Evolutionary conservation across 2,329 filamentous ascomycete genomes (phyloP).

Genomic region (Gaeumannomyces tritici): DNA sequence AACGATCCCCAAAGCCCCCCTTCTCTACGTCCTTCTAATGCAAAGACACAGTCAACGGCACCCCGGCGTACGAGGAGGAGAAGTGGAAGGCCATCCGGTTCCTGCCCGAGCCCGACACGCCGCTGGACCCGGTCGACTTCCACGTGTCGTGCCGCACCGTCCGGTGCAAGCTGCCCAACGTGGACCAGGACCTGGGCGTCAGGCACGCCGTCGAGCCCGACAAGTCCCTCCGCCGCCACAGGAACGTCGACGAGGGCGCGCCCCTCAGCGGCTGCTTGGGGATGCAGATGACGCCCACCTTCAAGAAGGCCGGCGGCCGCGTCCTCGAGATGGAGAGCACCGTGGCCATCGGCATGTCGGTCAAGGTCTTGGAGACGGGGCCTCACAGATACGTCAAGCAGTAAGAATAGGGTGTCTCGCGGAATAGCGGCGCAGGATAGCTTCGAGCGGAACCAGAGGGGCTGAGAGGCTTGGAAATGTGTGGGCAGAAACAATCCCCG

Average conservation of each 20-base stretch:
- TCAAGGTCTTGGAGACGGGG: conserved; percentile 38
- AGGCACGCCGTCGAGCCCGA: conserved; percentile 48
- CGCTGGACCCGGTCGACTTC: conserved; percentile 32
- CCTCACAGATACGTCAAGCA: conserved; percentile 29
- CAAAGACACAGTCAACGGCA: conserved; percentile 43
- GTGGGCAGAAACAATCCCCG: not conserved
- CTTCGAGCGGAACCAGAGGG: not conserved
- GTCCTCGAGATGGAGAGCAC: conserved; percentile 25
- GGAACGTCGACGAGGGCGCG: conserved; percentile 51
- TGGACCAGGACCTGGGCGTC: conserved; percentile 51
- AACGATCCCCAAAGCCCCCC: too few relatives aligned
- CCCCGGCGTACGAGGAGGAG: conserved; percentile 58
- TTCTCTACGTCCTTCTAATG: too few relatives aligned
- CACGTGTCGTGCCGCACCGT: conserved; percentile 56
- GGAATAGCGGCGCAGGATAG: not conserved
- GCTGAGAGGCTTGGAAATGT: too few relatives aligned
- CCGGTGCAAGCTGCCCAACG: conserved; percentile 63
- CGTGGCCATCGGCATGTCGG: conserved; percentile 46
- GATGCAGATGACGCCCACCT: conserved; percentile 55
- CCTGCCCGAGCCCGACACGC: conserved; percentile 35
- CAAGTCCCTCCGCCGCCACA: conserved; percentile 44
- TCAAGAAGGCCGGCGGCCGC: conserved; percentile 19
- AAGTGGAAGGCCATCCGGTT: conserved; percentile 55
- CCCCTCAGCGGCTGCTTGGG: conserved; percentile 49
- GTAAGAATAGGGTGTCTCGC: not conserved